A percentile compares a stretch with the other conserved stretches of the same genome.
Evolutionary conservation across 257 asterid genomes (phyloP).

Genomic region (Salvia hispanica): DNA sequence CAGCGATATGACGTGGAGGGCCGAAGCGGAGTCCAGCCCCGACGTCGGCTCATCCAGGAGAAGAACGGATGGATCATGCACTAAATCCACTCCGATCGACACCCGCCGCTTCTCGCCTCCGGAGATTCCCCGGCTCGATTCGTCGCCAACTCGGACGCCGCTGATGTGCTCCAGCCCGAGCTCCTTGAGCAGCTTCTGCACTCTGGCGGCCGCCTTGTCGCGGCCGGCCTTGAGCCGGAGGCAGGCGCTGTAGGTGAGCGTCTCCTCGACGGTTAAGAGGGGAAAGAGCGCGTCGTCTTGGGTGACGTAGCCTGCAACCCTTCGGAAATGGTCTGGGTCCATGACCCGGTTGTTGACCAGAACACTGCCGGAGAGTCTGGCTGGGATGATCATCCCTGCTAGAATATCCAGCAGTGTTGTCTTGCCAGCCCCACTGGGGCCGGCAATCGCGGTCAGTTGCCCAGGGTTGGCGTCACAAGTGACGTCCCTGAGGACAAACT

Average conservation of each 20-base stretch:
- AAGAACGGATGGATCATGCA: constrained; percentile 71
- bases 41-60: constrained; percentile 86
- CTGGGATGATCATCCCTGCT: constrained; percentile 45
- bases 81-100: constrained; percentile 72
- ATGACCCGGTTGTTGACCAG: constrained; percentile 55
- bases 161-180: constrained; percentile 63
- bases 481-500: constrained; percentile 48
- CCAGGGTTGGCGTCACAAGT: constrained; percentile 66
- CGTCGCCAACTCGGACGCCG: constrained; percentile 51
- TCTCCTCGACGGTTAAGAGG: constrained; percentile 73
- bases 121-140: constrained; percentile 57
- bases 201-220: constrained; percentile 34
- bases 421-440: constrained; percentile 91
- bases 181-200: constrained; percentile 50
- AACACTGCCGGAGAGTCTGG: constrained; percentile 44
- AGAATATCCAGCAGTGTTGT: constrained; percentile 71
- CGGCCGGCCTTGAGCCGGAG: constrained; percentile 45
- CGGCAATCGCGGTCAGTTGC: constrained; percentile 72
- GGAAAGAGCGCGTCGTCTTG: constrained; percentile 80
- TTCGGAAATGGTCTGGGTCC: constrained; percentile 47
- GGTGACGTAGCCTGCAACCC: constrained; percentile 67
- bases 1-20: constrained; percentile 52
- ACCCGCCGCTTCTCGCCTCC: constrained; percentile 85
- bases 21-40: constrained; percentile 84
- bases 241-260: constrained; percentile 64